Evolutionary conservation across 495 filamentous ascomycete species (phyloP).

Genomic region (Rhypophila decipiens): DNA sequence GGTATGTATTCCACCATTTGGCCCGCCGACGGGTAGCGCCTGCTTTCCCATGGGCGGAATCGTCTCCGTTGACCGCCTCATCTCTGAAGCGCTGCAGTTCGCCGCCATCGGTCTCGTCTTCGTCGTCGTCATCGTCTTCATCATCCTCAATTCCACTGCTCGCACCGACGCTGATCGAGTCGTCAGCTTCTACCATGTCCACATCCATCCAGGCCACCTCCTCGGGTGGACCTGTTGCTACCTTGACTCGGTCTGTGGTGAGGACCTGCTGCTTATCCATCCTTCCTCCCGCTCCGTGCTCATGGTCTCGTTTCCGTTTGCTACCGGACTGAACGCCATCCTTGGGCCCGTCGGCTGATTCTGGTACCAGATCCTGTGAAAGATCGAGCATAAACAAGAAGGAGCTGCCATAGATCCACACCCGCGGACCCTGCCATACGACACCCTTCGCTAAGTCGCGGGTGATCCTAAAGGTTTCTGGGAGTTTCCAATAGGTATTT

Average conservation of each 20-base stretch:
- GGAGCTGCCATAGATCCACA: slow-evolving; percentile 79
- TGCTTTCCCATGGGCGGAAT: slow-evolving; percentile 10
- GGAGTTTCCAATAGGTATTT: slow-evolving; percentile 70
- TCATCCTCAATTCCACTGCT: slow-evolving; percentile 31
- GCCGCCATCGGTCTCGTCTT: slow-evolving; percentile 32
- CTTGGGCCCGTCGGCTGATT: slow-evolving; percentile 4
- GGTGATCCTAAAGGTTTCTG: slow-evolving; percentile 60
- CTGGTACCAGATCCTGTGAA: slow-evolving; percentile 55
- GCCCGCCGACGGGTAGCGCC: slow-evolving; percentile 11
- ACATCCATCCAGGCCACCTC: slow-evolving; percentile 30
- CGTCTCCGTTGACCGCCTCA: slow-evolving; percentile 9
- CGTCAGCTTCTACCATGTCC: slow-evolving; percentile 33
- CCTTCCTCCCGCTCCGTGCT: slow-evolving; percentile 52
- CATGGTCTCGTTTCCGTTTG: slow-evolving; percentile 50
- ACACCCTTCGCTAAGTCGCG: slow-evolving; percentile 75
- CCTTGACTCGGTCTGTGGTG: slow-evolving; percentile 25
- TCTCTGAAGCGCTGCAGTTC: slow-evolving; percentile 35
- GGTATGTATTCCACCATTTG: slow-evolving; percentile 74
- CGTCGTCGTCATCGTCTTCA: slow-evolving; percentile 40
- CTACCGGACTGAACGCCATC: slow-evolving; percentile 27
- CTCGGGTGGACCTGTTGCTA: slow-evolving; percentile 37
- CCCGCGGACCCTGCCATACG: slow-evolving; percentile 71
- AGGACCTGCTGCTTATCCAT: slow-evolving; percentile 45
- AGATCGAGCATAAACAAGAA: slow-evolving; percentile 95
- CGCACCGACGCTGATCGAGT: slow-evolving; percentile 32